A percentile compares a stretch with the other conserved stretches of the same genome.
phyloP scores from a whole-genome alignment of 106 monocot genomes.

The Dendrobium chrysotoxum region DNA sequence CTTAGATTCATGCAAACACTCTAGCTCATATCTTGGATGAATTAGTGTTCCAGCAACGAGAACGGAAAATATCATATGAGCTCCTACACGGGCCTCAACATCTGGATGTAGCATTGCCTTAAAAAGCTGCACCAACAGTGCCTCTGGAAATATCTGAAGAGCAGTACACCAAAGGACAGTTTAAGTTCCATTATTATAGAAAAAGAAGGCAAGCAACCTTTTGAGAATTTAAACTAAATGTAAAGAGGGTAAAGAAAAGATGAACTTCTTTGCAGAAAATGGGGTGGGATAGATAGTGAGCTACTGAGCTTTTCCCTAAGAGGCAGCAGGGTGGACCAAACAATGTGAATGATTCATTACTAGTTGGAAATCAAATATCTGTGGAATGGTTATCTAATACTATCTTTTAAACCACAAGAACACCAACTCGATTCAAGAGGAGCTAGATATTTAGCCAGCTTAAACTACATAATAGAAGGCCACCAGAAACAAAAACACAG shows the following conservation, averaged over 20 bases:
- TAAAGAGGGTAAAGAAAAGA: not conserved
- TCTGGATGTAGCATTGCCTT: slow-evolving; percentile 93
- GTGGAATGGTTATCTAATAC: not conserved
- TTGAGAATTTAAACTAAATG: not conserved
- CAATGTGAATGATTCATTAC: not conserved
- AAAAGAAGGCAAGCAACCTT: slow-evolving; percentile 2
- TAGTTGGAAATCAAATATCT: not conserved
- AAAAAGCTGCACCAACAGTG: slow-evolving; percentile 68
- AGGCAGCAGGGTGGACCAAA: not conserved
- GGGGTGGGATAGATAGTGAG: not conserved
- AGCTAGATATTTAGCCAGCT: not conserved
- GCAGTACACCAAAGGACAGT: not conserved
- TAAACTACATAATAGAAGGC: not conserved
- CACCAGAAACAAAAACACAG: not conserved
- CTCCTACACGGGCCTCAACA: slow-evolving; percentile 74
- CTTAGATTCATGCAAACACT: slow-evolving; percentile 47
- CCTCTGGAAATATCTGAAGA: slow-evolving; percentile 77
- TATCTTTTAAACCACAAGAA: not conserved
- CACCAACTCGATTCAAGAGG: not conserved
- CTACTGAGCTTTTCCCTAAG: too few relatives aligned
- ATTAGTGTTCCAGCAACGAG: slow-evolving; percentile 48
- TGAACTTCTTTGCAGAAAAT: not conserved
- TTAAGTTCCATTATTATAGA: not conserved
- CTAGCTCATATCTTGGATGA: slow-evolving; percentile 41
- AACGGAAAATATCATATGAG: slow-evolving; percentile 75